Percentiles rank a stretch among this genome's conserved stretches.
Evolutionary conservation across 805 yeast species (phyloP).

Genomic region (Myxozyma sirexii): DNA sequence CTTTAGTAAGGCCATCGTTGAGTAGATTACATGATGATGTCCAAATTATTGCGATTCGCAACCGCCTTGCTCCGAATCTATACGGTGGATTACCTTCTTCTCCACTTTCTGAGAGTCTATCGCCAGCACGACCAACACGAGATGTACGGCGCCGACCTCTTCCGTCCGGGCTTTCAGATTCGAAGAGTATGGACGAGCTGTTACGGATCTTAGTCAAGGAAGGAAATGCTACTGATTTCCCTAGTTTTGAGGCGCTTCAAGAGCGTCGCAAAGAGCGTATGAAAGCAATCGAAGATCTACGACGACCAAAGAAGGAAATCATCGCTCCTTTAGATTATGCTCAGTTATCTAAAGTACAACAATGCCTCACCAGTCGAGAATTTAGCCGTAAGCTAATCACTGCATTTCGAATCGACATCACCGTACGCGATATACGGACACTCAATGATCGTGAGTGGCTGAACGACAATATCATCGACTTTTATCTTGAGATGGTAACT

Average conservation of each 20-base stretch:
- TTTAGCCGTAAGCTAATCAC: constrained; percentile 38
- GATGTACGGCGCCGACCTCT: constrained; percentile 13
- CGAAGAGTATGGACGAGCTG: constrained; percentile 31
- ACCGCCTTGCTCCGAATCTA: constrained; percentile 9
- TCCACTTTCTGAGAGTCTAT: constrained; percentile 20
- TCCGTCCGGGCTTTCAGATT: constrained; percentile 24
- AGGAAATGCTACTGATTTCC: constrained; percentile 32
- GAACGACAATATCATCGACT: constrained; percentile 88
- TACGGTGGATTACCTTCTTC: constrained; percentile 17
- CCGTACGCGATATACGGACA: constrained; percentile 68
- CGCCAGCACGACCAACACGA: constrained; percentile 12
- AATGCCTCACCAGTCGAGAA: constrained; percentile 42
- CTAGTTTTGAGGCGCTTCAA: constrained; percentile 34
- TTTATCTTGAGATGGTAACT: constrained; percentile 62
- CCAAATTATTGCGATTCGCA: constrained; percentile 12
- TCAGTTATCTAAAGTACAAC: constrained; percentile 45
- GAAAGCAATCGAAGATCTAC: constrained; percentile 25
- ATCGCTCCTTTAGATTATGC: constrained; percentile 41
- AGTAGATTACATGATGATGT: constrained; percentile 2
- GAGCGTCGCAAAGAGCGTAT: constrained; percentile 31
- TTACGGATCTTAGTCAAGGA: constrained; percentile 25
- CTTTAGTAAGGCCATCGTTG: background rate
- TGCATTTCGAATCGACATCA: constrained; percentile 56
- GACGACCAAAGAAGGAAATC: constrained; percentile 34
- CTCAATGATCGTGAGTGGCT: constrained; percentile 76